Conservation (phyloP, 78 protist genomes). For the Goniomonas avonlea region DNA sequence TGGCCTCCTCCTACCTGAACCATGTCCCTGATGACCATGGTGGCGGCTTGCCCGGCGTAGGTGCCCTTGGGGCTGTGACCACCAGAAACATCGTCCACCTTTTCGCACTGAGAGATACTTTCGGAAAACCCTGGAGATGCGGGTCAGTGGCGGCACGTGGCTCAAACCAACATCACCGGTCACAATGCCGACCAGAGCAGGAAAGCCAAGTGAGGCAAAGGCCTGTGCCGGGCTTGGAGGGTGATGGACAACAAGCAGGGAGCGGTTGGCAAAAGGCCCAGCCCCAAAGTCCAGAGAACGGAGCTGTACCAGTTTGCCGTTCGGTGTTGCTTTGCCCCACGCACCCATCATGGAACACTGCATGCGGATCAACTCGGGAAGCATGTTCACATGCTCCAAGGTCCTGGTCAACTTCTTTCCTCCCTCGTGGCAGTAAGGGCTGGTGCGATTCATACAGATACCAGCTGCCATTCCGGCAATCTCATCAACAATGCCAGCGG, state of each 20-base stretch:
- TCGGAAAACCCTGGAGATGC: background rate
- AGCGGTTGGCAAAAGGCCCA: conserved; percentile 23
- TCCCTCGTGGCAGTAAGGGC: background rate
- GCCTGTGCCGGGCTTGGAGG: background rate
- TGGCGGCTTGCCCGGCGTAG: conserved; percentile 26
- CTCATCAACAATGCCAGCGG: background rate
- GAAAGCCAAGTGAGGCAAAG: conserved; percentile 3
- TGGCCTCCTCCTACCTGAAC: too few species aligned
- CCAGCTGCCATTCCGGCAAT: conserved; percentile 14
- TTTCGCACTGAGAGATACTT: conserved; percentile 2
- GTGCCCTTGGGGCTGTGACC: conserved; percentile 3
- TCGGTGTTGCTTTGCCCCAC: conserved; percentile 21
- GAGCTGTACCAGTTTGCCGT: conserved; percentile 13
- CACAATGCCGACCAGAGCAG: conserved; percentile 21
- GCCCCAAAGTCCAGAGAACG: conserved; percentile 25
- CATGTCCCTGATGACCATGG: conserved; percentile 16
- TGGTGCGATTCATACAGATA: conserved; percentile 7
- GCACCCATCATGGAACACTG: conserved; percentile 24
- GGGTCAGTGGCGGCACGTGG: too few species aligned
- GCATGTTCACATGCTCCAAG: conserved; percentile 4
- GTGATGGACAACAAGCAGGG: background rate
- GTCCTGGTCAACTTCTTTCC: background rate
- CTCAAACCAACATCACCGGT: too few species aligned
- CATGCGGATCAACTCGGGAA: conserved; percentile 29
- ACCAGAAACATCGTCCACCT: background rate